These are phyloP conservation scores for Urtica urens DNA, from an alignment of 306 rosid species.

Conservation along the genomic window DNA sequence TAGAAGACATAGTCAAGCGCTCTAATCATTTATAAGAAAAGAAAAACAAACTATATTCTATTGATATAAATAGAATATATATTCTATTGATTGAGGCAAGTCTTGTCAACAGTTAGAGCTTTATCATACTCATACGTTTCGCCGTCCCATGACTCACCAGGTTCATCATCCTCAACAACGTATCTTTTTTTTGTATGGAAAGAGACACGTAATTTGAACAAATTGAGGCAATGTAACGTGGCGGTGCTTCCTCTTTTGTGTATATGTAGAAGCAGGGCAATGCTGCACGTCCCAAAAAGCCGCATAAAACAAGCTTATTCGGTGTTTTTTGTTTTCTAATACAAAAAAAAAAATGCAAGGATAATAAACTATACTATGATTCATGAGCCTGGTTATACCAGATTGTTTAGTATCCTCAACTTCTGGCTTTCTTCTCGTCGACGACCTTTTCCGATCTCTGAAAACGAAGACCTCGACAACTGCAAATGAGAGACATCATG, in stretches of 20 bases:
- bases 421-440: constrained; percentile 16
- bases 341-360: background rate
- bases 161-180: constrained; percentile 23
- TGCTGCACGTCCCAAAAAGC: constrained; percentile 41
- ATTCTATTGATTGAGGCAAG: constrained; percentile 78
- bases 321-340: background rate
- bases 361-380: too few species aligned
- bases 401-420: constrained; percentile 27
- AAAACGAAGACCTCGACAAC: constrained; percentile 69
- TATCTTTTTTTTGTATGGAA: constrained; percentile 41
- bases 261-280: constrained; percentile 81
- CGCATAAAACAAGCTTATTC: constrained; percentile 5
- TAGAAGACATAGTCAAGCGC: background rate
- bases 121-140: constrained; percentile 78
- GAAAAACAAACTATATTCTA: background rate
- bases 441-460: constrained; percentile 31
- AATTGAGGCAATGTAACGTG: constrained; percentile 34
- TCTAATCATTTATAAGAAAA: background rate
- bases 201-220: constrained; percentile 50
- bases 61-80: constrained; percentile 40
- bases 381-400: constrained; percentile 24
- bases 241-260: constrained; percentile 37
- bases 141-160: constrained; percentile 57
- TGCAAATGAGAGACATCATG: constrained; percentile 2
- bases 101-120: constrained; percentile 73